Evolutionary conservation across 2,329 filamentous ascomycete species (phyloP).

Genomic region (Fusarium sp.): DNA sequence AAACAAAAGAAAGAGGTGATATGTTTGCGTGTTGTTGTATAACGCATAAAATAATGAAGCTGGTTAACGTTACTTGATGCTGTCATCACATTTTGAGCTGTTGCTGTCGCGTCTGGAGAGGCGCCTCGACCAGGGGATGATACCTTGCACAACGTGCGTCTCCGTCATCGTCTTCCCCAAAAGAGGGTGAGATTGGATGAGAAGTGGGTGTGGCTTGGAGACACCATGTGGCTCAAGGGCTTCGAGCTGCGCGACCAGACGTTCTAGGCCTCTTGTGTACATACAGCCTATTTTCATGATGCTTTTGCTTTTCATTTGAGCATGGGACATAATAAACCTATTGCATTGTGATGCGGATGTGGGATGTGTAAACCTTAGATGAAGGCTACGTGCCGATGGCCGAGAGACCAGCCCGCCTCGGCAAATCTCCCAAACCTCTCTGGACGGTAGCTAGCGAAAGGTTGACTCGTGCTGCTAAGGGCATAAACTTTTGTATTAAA

Average conservation of each 20-base stretch:
- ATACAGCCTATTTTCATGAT: conserved; percentile 15
- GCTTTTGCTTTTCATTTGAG: background rate
- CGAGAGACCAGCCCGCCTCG: background rate
- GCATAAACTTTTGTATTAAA: conserved; percentile 12
- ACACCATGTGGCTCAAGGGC: conserved; percentile 32
- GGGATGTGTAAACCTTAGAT: background rate
- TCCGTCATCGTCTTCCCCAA: conserved; percentile 24
- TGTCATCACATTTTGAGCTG: conserved; percentile 29
- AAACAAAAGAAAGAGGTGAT: background rate
- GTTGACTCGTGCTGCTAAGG: conserved; percentile 16
- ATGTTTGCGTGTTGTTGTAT: background rate
- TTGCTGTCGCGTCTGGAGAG: conserved; percentile 8
- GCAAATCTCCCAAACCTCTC: background rate
- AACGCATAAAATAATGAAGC: background rate
- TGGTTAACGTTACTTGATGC: conserved; percentile 7
- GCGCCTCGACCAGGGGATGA: conserved; percentile 12
- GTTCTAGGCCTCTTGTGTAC: conserved; percentile 16
- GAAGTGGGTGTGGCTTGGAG: conserved; percentile 12
- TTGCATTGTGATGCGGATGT: conserved; percentile 6
- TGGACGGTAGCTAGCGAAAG: background rate
- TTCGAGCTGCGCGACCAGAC: conserved; percentile 11
- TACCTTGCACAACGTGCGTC: conserved; percentile 19
- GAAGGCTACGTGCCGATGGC: background rate
- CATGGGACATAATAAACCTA: background rate
- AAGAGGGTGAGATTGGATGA: conserved; percentile 12